Evolutionary conservation across 2,329 filamentous ascomycete genomes (phyloP).

Genomic region (Aspergillus unguis): DNA sequence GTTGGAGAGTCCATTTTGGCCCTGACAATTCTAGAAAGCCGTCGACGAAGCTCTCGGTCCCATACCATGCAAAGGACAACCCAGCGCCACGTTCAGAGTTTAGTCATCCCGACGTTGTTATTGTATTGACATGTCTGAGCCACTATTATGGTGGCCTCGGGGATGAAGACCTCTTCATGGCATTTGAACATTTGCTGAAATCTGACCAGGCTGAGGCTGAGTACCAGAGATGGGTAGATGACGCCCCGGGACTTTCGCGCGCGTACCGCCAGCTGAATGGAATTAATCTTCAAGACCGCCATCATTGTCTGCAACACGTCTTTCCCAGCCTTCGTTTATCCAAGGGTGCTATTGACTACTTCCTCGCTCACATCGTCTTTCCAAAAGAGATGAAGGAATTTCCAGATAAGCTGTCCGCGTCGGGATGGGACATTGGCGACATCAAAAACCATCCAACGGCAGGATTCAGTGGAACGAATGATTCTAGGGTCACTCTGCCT

Average conservation of each 20-base stretch:
- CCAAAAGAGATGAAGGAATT: slow-evolving; percentile 62
- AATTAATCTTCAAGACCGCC: slow-evolving; percentile 58
- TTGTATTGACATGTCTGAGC: slow-evolving; percentile 54
- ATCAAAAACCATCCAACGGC: slow-evolving; percentile 51
- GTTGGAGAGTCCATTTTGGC: slow-evolving; percentile 66
- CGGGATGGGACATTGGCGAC: slow-evolving; percentile 62
- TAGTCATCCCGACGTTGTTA: slow-evolving; percentile 59
- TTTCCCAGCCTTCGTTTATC: slow-evolving; percentile 54
- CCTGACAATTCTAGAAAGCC: slow-evolving; percentile 45
- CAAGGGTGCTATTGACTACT: slow-evolving; percentile 61
- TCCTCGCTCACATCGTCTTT: slow-evolving; percentile 57
- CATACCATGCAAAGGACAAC: slow-evolving; percentile 58
- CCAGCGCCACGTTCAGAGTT: slow-evolving; percentile 58
- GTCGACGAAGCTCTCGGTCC: slow-evolving; percentile 57
- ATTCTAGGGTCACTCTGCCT: slow-evolving; percentile 58
- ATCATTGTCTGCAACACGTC: slow-evolving; percentile 47
- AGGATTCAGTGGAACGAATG: slow-evolving; percentile 70
- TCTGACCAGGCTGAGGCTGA: slow-evolving; percentile 53
- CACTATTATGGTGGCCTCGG: slow-evolving; percentile 58
- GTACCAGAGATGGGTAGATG: slow-evolving; percentile 39
- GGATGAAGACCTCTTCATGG: slow-evolving; percentile 48
- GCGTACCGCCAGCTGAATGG: slow-evolving; percentile 45
- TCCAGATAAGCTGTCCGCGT: slow-evolving; percentile 59
- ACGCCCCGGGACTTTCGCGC: slow-evolving; percentile 30
- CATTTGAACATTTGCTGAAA: slow-evolving; percentile 48